Base-by-base conservation (phyloP, 2,329 filamentous ascomycete genomes). In the Rutstroemia sydowiana region DNA sequence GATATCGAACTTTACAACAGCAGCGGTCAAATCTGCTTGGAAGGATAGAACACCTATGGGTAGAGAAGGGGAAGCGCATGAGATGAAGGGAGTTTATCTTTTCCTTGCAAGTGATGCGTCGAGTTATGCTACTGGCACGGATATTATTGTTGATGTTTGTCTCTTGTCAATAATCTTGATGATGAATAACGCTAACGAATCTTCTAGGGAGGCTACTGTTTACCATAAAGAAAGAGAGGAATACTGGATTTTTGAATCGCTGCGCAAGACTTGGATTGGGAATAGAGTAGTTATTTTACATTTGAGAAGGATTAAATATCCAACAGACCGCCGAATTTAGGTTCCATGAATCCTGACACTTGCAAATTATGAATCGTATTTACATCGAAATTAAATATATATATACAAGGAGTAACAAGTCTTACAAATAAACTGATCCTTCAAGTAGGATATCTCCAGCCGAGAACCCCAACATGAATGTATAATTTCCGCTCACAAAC, bases 71-170 rank as follows among this genome's bases (percentile, higher is more conserved):
- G 75, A 82, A 58, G 73, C 80, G 2, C 78, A 81, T 55, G 88
- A 95, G 73, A 75, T 95, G 61, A 91, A 92, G 73, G 89, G 87
- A 18, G 85, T 85, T 16, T 95, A 87, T 67, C 70, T 95, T 44
- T 93, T 90, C 69, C 74, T 95, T 52, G 85, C 87, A 16, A 88
- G 84, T 13, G 88, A 95, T 68, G 88, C 88, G 3, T 80, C 84
- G n/a, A 87, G 82, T 49, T 95, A 89, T 70, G 89, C 85, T 16
- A 95, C 88, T 8, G 88, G 82, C 0, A 74, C 78, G 9, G 84
- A 90, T 66, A 74, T 93, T 54, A 71, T 87, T 57, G 78, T 91
- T 44, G 88, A 93, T 66, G 87, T 44, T 18, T 44, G 28, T 44
- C 10, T 30, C 26, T 13, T 11, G 9, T 5, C 14, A 30, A 1